Base-by-base conservation (phyloP, 1,284 basidiomycete species). In the Puccinia hordei region DNA sequence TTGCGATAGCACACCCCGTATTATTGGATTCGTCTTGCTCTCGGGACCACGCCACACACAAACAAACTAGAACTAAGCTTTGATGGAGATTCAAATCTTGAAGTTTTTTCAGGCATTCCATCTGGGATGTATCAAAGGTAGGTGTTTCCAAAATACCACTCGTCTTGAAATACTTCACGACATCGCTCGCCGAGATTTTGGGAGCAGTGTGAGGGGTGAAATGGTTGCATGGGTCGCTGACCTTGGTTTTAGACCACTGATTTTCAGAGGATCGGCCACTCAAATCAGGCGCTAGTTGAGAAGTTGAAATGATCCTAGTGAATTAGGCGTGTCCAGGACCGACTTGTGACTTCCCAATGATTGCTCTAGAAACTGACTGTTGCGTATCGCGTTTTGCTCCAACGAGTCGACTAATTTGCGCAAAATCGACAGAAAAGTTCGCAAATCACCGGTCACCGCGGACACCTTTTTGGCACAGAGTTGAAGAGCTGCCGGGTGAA, bases 391-490 rank as follows among this genome's bases (percentile, higher is more conserved):
- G 27, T 53, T 61, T n/a, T 49, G 68, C 81, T 86, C 85, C n/a
- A 85, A 83, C 53, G 84, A 69, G 73, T 87, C 85, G 51, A 87
- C 83, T 13, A 86, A 84, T 38, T 85, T 83, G 1, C 86, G 82
- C 12, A 85, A 83, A 22, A 86, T 83, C 68, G 86, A 85, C 65
- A 87, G 84, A 59, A 86, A 85, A 51, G 85, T 85, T 38, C 87
- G 83, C 19, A 87, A 79, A 81, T 87, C 87, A 19, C 87, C 87
- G 0, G 86, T 85, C 0, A 83, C 84, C 3, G 85, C 82, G 19
- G 86, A 86, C 59, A 87, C 84, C 82, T 86, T 87, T 76, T 85
- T 86, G 1, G 86, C 83, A n/a, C 85, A 84, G 24, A 87, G 82
- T 57, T 86, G 84, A 41, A 87, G 84, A 0, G 86, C 87, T 1